phyloP scores from a whole-genome alignment of 2,329 filamentous ascomycete species.

The Clonostachys rosea region DNA sequence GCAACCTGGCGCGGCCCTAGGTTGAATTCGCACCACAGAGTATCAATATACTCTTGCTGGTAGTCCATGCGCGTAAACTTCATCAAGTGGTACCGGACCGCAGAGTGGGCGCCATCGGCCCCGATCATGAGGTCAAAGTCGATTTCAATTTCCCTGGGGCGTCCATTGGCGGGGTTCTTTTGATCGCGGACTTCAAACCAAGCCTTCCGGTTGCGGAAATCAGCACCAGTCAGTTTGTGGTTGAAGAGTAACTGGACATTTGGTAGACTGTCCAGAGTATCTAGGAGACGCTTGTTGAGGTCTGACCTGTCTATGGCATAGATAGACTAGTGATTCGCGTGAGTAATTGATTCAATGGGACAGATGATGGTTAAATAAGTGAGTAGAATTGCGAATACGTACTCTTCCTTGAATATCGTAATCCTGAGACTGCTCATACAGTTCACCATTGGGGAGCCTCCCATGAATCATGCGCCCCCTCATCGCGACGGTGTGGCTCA shows the following conservation, averaged over 20 bases:
- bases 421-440: conserved; percentile 79
- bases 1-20: conserved; percentile 51
- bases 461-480: conserved; percentile 95
- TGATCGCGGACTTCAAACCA: conserved; percentile 70
- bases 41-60: conserved; percentile 91
- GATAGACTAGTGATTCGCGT: conserved; percentile 55
- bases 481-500: conserved; percentile 85
- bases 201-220: conserved; percentile 73
- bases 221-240: conserved; percentile 87
- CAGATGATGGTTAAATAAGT: neutral
- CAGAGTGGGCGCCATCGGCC: conserved; percentile 91
- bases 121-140: conserved; percentile 91
- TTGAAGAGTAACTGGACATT: conserved; percentile 93
- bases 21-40: conserved; percentile 93
- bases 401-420: conserved; percentile 89
- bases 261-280: conserved; percentile 75
- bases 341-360: conserved; percentile 5
- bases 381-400: conserved; percentile 18
- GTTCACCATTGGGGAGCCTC: conserved; percentile 52
- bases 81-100: conserved; percentile 90
- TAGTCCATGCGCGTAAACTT: conserved; percentile 90
- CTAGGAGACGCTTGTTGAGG: conserved; percentile 78
- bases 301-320: conserved; percentile 80
- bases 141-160: conserved; percentile 72
- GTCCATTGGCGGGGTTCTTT: conserved; percentile 25